phyloP scores from a whole-genome alignment of 495 filamentous ascomycete genomes.

The Lepraria neglecta region DNA sequence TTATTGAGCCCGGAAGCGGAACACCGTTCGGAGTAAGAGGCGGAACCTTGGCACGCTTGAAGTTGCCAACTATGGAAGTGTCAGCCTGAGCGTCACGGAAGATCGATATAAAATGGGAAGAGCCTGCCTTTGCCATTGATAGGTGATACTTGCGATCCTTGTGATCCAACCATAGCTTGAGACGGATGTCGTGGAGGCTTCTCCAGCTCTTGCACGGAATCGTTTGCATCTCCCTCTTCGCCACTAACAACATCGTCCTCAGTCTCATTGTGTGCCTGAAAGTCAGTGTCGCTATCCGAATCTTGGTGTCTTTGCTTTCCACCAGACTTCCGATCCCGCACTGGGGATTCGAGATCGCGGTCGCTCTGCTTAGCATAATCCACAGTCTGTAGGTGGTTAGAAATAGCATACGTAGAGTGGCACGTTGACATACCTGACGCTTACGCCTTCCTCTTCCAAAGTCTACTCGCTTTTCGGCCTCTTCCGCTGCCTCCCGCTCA shows the following conservation, averaged over 20 bases:
- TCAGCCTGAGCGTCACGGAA: not conserved
- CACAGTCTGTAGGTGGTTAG: conserved; percentile 17
- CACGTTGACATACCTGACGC: conserved; percentile 31
- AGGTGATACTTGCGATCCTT: conserved; percentile 7
- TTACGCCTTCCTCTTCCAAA: conserved; percentile 78
- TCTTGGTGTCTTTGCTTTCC: conserved; percentile 3
- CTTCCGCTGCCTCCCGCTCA: conserved; percentile 64
- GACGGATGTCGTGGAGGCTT: not conserved
- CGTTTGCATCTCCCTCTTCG: conserved; percentile 28
- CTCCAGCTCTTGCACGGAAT: conserved; percentile 21
- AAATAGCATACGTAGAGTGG: not conserved
- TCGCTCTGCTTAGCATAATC: conserved; percentile 24
- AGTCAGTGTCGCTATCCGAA: conserved; percentile 47
- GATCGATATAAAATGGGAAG: not conserved
- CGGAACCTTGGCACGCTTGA: conserved; percentile 36
- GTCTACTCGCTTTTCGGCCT: conserved; percentile 54
- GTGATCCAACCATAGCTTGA: not conserved
- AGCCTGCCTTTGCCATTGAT: not conserved
- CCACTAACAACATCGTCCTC: conserved; percentile 34
- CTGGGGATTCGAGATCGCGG: conserved; percentile 14
- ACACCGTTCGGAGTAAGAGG: not conserved
- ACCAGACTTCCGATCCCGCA: not conserved
- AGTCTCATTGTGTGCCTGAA: conserved; percentile 38
- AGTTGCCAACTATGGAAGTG: conserved; percentile 31
- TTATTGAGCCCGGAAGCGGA: not conserved